A percentile compares a stretch with the other conserved stretches of the same genome.
These are phyloP conservation scores for Phytophthora sansomeana DNA, from an alignment of 352 stramenopile species.

Conservation along the genomic window DNA sequence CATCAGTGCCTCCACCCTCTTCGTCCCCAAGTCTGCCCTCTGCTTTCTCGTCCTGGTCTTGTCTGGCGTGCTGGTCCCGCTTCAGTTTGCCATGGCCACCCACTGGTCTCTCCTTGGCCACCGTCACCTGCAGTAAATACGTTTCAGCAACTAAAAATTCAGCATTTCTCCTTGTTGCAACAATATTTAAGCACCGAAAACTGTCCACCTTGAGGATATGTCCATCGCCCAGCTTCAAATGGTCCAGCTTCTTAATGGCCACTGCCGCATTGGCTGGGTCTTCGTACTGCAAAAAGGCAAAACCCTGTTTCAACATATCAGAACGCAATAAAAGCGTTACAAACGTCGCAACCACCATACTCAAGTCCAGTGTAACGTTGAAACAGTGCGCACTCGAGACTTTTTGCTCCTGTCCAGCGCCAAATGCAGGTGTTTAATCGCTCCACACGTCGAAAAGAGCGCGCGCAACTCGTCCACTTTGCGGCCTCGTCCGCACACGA, in stretches of 20 bases:
- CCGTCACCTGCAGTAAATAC: constrained; percentile 56
- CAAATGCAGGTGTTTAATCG: constrained; percentile 73
- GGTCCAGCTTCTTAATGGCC: constrained; percentile 75
- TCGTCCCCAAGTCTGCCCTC: constrained; percentile 21
- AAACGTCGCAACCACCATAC: neutral
- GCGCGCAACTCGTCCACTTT: constrained; percentile 67
- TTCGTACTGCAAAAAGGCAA: constrained; percentile 84
- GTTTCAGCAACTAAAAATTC: constrained; percentile 2
- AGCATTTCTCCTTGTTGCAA: neutral
- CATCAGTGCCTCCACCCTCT: constrained; percentile 38
- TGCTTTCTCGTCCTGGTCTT: constrained; percentile 44
- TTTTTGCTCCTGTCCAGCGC: constrained; percentile 83
- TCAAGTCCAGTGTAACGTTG: neutral
- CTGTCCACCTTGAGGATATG: constrained; percentile 73
- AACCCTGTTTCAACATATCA: constrained; percentile 51
- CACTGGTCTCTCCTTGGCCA: constrained; percentile 59
- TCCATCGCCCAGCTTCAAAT: constrained; percentile 66
- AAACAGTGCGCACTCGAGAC: constrained; percentile 57
- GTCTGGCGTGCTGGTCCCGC: constrained; percentile 62
- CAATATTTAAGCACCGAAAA: neutral
- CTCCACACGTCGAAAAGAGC: constrained; percentile 66
- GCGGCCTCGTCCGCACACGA: constrained; percentile 75
- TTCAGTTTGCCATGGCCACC: constrained; percentile 70
- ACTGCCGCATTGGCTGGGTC: constrained; percentile 46
- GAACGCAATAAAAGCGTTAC: neutral